Conservation (phyloP, 257 asterid species). For the Solanum phureja region DNA sequence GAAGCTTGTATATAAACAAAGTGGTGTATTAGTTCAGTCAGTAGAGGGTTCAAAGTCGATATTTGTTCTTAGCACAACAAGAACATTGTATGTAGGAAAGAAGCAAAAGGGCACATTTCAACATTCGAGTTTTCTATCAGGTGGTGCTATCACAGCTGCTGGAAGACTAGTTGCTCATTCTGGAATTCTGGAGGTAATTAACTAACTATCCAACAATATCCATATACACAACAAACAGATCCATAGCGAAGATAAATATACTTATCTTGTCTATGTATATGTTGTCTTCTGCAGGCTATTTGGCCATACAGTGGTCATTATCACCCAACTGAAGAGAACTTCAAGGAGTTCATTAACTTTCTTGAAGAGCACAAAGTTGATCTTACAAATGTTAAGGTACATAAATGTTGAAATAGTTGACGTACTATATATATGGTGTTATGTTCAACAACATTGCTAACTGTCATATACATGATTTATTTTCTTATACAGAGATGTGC, state of each 20-base stretch:
- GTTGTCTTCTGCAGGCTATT: constrained; percentile 41
- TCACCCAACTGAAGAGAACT: constrained; percentile 85
- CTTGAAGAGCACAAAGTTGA: constrained; percentile 65
- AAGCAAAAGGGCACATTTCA: constrained; percentile 77
- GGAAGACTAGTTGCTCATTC: constrained; percentile 76
- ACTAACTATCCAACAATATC: background rate
- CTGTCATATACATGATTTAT: background rate
- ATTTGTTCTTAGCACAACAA: constrained; percentile 81
- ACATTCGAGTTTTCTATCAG: constrained; percentile 92
- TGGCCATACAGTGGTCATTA: constrained; percentile 97
- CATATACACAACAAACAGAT: background rate
- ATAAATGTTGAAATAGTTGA: background rate
- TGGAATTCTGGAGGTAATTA: constrained; percentile 75
- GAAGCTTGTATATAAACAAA: constrained; percentile 57
- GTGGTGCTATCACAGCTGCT: constrained; percentile 93
- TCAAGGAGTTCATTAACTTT: constrained; percentile 65
- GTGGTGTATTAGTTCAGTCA: constrained; percentile 48
- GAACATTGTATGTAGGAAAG: constrained; percentile 66
- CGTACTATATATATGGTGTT: background rate
- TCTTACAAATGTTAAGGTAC: constrained; percentile 67
- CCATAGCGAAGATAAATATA: background rate
- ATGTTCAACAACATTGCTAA: background rate
- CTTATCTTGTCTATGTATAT: background rate
- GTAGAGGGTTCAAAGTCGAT: constrained; percentile 80
- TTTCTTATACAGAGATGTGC: constrained; percentile 54